These are phyloP conservation scores for Scopulariopsis brevicaulis DNA, from an alignment of 2,329 filamentous ascomycete genomes.

Conservation along the genomic window DNA sequence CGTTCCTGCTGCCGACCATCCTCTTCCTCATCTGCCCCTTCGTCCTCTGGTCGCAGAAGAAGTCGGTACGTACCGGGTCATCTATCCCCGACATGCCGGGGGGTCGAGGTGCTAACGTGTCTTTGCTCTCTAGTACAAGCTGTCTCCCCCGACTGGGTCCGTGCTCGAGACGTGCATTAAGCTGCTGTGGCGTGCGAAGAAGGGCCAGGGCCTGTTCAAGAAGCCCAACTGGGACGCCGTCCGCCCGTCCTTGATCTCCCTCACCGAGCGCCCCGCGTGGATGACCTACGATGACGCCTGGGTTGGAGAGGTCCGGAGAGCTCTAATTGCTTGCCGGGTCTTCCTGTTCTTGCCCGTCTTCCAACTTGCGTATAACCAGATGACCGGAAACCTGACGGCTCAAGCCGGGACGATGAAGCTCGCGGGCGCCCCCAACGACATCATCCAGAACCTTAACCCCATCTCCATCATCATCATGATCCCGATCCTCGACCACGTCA, in stretches of 20 bases:
- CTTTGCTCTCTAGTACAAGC: slow-evolving; percentile 33
- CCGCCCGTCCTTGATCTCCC: slow-evolving; percentile 53
- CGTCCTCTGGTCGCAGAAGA: slow-evolving; percentile 49
- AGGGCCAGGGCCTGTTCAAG: slow-evolving; percentile 51
- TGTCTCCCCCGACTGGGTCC: slow-evolving; percentile 58
- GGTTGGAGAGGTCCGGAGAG: slow-evolving; percentile 68
- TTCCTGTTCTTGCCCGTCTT: slow-evolving; percentile 59
- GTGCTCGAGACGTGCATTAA: slow-evolving; percentile 56
- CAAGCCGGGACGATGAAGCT: slow-evolving; percentile 58
- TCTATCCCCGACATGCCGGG: background rate
- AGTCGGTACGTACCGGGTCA: slow-evolving; percentile 12
- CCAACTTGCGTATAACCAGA: slow-evolving; percentile 47
- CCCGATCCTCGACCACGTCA: slow-evolving; percentile 53
- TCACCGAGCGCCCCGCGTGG: slow-evolving; percentile 49
- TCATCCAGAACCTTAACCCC: slow-evolving; percentile 62
- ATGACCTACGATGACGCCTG: slow-evolving; percentile 78
- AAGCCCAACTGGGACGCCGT: slow-evolving; percentile 56
- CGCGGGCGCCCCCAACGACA: slow-evolving; percentile 64
- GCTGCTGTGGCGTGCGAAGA: slow-evolving; percentile 49
- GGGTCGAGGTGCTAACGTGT: background rate
- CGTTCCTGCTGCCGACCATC: slow-evolving; percentile 55
- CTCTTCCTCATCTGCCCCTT: slow-evolving; percentile 52
- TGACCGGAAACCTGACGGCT: slow-evolving; percentile 48
- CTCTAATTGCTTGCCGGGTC: slow-evolving; percentile 57
- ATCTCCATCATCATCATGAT: slow-evolving; percentile 67